Conservation (phyloP, 2,329 filamentous ascomycete species). For the Reticulascus tulasneorum region DNA sequence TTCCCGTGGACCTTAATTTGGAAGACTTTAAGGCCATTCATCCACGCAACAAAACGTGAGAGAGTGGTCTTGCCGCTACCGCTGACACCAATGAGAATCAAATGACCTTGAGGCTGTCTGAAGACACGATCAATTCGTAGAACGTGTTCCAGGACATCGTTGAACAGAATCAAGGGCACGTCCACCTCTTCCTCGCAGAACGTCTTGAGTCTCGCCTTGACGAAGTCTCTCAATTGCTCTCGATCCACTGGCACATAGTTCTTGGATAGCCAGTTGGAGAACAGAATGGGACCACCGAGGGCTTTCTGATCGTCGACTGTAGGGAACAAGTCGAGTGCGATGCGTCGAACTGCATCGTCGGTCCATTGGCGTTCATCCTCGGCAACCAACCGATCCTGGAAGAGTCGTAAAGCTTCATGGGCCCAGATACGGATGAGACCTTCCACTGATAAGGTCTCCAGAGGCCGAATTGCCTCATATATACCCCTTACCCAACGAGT, state of each 20-base stretch:
- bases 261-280: constrained; percentile 99
- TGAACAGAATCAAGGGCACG: constrained; percentile 97
- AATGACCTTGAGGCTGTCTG: constrained; percentile 93
- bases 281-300: constrained; percentile 88
- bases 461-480: constrained; percentile 91
- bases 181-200: constrained; percentile 99
- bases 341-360: constrained; percentile 77
- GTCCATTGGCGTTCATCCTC: constrained; percentile 97
- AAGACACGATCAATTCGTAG: constrained; percentile 98
- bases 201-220: constrained; percentile 92
- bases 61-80: constrained; percentile 98
- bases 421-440: constrained; percentile 96
- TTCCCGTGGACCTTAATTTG: constrained; percentile 99
- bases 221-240: constrained; percentile 91
- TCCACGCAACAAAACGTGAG: constrained; percentile 98
- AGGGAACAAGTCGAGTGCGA: constrained; percentile 89
- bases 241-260: constrained; percentile 96
- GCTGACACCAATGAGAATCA: constrained; percentile 97
- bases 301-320: constrained; percentile 90
- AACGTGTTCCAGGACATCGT: constrained; percentile 97
- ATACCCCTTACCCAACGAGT: constrained; percentile 97
- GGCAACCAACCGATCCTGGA: constrained; percentile 92
- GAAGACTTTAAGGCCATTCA: constrained; percentile 98
- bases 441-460: constrained; percentile 84
- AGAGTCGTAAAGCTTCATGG: constrained; percentile 90